These are phyloP conservation scores for Capsicum baccatum DNA, from an alignment of 257 asterid species.

Conservation along the genomic window DNA sequence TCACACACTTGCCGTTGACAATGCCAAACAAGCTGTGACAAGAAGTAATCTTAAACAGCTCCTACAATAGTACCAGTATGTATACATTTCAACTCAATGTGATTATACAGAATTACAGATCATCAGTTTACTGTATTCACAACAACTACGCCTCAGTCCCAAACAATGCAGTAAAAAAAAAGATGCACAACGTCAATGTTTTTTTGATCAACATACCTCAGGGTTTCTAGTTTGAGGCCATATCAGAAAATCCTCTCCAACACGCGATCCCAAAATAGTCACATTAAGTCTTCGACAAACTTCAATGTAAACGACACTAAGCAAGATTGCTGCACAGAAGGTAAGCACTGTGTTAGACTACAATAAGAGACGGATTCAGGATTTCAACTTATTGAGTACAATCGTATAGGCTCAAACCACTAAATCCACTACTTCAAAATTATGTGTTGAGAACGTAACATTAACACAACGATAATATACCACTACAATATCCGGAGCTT, in stretches of 20 bases:
- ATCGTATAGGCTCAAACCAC: no score
- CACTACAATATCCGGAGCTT: conserved; percentile 72
- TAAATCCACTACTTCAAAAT: no score
- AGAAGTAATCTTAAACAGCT: conserved; percentile 76
- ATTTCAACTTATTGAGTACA: no score
- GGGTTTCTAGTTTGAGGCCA: conserved; percentile 92
- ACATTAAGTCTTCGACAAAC: conserved; percentile 86
- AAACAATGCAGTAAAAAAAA: neutral
- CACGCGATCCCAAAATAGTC: conserved; percentile 86
- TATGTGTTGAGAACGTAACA: no score
- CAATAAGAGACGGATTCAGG: no score
- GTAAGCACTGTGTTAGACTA: conserved; percentile 29
- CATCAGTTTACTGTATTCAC: neutral
- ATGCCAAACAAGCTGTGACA: conserved; percentile 80
- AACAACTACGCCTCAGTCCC: no score
- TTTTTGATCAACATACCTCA: conserved; percentile 56
- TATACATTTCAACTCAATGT: no score
- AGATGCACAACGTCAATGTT: neutral
- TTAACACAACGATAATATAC: conserved; percentile 33
- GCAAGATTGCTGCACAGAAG: conserved; percentile 71
- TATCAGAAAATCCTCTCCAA: conserved; percentile 93
- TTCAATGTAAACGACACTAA: conserved; percentile 87
- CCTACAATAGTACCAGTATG: conserved; percentile 46
- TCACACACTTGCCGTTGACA: conserved; percentile 82
- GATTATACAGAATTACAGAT: no score